phyloP scores from a whole-genome alignment of 352 stramenopile genomes.

The Phytophthora tubulina region DNA sequence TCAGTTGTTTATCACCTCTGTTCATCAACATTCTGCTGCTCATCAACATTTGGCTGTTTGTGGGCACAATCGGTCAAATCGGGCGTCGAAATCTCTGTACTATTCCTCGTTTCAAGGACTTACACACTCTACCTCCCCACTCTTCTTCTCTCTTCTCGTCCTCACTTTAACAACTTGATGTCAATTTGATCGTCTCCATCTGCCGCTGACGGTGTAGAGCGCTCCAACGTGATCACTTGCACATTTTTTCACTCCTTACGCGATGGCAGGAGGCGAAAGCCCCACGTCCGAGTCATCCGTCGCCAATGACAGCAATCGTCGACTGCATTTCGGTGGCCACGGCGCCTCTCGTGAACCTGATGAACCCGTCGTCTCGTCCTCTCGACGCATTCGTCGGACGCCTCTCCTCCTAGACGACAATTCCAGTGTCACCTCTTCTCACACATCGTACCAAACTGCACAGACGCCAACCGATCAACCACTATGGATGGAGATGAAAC shows the following conservation, averaged over 20 bases:
- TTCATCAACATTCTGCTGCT: slow-evolving; percentile 13
- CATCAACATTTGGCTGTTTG: not conserved
- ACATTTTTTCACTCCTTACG: not conserved
- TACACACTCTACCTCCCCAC: not conserved
- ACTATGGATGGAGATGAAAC: slow-evolving; percentile 28
- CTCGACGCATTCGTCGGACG: slow-evolving; percentile 12
- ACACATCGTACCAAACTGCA: slow-evolving; percentile 18
- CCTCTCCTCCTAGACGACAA: slow-evolving; percentile 10
- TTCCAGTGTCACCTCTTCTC: slow-evolving; percentile 5
- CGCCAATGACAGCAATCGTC: slow-evolving; percentile 17
- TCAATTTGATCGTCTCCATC: not conserved
- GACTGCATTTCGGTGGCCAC: slow-evolving; percentile 18
- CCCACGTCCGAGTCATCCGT: slow-evolving; percentile 4
- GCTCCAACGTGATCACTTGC: slow-evolving; percentile 3
- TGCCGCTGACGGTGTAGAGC: slow-evolving; percentile 1
- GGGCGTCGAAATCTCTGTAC: slow-evolving; percentile 1
- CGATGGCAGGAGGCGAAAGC: slow-evolving; percentile 13
- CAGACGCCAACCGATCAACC: slow-evolving; percentile 18
- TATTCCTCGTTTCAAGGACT: slow-evolving; percentile 17
- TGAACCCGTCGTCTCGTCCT: slow-evolving; percentile 5
- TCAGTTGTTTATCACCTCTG: slow-evolving; percentile 7
- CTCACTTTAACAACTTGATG: not conserved
- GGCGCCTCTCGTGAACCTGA: slow-evolving; percentile 28
- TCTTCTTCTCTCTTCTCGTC: no score
- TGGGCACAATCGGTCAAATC: slow-evolving; percentile 5